These are phyloP conservation scores for Blepharisma undulans DNA, from an alignment of 169 alveolate species.

Conservation along the genomic window DNA sequence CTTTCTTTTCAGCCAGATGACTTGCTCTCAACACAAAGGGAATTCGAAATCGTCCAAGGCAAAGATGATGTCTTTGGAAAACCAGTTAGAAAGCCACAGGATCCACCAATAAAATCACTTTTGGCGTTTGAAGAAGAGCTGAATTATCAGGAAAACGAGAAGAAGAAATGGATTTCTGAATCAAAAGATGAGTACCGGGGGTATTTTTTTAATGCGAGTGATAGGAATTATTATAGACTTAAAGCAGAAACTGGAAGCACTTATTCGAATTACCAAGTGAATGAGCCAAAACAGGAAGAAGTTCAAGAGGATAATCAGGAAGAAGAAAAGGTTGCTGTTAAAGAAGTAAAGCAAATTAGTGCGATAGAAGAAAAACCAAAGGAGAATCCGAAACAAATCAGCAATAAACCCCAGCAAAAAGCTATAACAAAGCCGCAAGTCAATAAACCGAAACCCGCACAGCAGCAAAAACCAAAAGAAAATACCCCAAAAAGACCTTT, in stretches of 20 bases:
- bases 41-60: background rate
- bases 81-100: slow-evolving; percentile 9
- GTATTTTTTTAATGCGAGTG: background rate
- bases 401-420: background rate
- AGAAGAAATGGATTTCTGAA: background rate
- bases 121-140: background rate
- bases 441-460: background rate
- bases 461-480: background rate
- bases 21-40: background rate
- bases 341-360: background rate
- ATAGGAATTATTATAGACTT: background rate
- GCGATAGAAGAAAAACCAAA: background rate
- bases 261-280: background rate
- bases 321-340: background rate
- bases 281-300: background rate
- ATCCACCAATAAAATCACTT: background rate
- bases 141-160: background rate
- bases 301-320: background rate
- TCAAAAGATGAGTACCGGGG: background rate
- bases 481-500: background rate
- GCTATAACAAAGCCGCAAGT: background rate
- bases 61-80: background rate
- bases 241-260: background rate
- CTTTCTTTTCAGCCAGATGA: background rate
- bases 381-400: background rate